Conservation (phyloP, 257 asterid genomes). For the Fraxinus cuspidata region DNA sequence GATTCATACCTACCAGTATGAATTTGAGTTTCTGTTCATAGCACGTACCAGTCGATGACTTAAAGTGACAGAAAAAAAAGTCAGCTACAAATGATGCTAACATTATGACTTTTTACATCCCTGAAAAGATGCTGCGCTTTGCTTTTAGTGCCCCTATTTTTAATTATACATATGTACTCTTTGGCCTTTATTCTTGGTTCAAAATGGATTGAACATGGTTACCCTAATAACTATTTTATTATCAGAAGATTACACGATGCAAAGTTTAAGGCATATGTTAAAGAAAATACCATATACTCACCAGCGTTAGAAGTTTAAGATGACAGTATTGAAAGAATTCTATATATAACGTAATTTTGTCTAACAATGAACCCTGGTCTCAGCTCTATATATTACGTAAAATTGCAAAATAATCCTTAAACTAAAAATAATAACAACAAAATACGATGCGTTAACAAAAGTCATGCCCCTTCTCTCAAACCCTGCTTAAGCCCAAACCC, state of each 20-base stretch:
- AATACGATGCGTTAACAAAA: too few species aligned
- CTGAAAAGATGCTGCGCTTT: neutral
- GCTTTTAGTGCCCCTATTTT: neutral
- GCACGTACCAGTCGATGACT: conserved; percentile 19
- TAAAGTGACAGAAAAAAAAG: conserved; percentile 5
- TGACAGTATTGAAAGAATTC: too few species aligned
- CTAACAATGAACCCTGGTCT: neutral
- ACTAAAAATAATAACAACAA: too few species aligned
- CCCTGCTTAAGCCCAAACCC: too few species aligned
- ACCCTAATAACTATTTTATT: neutral
- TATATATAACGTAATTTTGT: neutral
- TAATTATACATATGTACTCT: too few species aligned
- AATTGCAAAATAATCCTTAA: neutral
- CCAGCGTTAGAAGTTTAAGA: too few species aligned
- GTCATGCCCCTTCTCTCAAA: too few species aligned
- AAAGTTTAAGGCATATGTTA: neutral
- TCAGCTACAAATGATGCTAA: conserved; percentile 18
- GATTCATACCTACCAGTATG: conserved; percentile 18
- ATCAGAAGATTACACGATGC: neutral
- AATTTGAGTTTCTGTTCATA: conserved; percentile 11
- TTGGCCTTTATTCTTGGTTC: neutral
- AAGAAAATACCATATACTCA: neutral
- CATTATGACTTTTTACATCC: conserved; percentile 13
- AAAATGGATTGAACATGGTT: neutral
- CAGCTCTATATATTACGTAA: neutral